These are phyloP conservation scores for Nevesoporus exiguus DNA, from an alignment of 768 basidiomycete genomes.

Conservation along the genomic window DNA sequence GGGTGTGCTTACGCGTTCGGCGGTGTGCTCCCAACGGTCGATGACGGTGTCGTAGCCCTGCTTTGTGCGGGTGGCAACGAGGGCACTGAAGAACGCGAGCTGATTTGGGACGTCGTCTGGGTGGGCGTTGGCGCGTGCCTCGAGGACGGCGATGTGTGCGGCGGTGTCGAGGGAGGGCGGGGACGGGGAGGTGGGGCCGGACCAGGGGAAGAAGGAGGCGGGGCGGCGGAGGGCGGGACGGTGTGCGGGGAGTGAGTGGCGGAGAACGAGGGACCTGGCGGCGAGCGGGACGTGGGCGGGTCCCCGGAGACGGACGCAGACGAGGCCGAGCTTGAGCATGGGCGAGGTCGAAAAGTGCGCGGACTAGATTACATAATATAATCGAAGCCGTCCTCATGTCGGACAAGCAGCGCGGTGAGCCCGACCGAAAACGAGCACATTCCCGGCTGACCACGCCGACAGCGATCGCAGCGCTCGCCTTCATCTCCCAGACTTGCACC, in stretches of 20 bases:
- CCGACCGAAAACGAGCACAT: too few species aligned
- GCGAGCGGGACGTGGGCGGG: neutral
- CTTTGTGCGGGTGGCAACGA: constrained; percentile 60
- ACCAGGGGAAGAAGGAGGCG: constrained; percentile 32
- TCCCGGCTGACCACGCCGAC: too few species aligned
- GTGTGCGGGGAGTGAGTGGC: neutral
- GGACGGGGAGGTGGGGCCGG: constrained; percentile 31
- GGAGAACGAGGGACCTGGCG: neutral
- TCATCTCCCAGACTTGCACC: constrained; percentile 18
- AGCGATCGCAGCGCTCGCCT: constrained; percentile 5
- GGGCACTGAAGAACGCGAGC: constrained; percentile 62
- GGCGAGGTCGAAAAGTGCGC: neutral
- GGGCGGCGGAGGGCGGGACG: constrained; percentile 15
- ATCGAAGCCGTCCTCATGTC: neutral
- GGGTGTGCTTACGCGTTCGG: constrained; percentile 66
- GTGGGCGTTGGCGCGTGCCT: constrained; percentile 72
- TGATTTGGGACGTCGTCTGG: constrained; percentile 71
- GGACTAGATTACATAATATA: too few species aligned
- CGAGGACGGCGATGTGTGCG: constrained; percentile 67
- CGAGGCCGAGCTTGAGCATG: constrained; percentile 7
- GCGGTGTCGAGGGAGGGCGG: constrained; percentile 57
- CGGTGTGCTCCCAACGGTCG: constrained; percentile 78
- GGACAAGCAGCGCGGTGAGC: too few species aligned
- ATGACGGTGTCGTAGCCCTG: constrained; percentile 71
- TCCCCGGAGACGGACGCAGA: neutral